Evolutionary conservation across 2,329 filamentous ascomycete species (phyloP), one percentile per base, ranked within the genome.

Genomic region (Thermothelomyces thermophilus): DNA sequence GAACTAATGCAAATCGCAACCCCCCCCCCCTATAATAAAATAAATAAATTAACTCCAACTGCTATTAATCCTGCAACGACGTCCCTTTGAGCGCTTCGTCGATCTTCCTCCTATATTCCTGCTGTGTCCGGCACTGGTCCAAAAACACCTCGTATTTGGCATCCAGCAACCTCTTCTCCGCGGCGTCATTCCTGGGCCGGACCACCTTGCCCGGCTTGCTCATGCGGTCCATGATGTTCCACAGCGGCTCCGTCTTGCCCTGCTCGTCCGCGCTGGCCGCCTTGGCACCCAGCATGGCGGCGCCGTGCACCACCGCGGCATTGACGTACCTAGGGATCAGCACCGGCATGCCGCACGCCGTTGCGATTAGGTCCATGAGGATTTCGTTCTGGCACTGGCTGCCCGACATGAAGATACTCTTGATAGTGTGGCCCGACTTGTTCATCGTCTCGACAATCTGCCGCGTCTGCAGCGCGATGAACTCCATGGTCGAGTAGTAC

Each of bases 371-470:
- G 51, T 83, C 79, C 84, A 98, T 95, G 48, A 98, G 76, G 53
- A 97, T 82, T 30, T 85, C 82, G 68, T 98, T 98, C 70, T 96
- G 90, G 74, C 93, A 98, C 68, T 97, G 93, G 10, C 88, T 94
- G 54, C 93, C 93, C 4, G 89, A 95, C 93, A 98, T 97, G 80
- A 97, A 98, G 69, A 98, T 95, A 56, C 86, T 91, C 43, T 78
- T 83, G 67, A 98, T 90, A 59, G 79, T 74, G 71, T 98, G 93
- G 9, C 93, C 93, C 1, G 89, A 76, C 41, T 79, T 74, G 74
- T 97, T 98, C 90, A 98, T 96, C 31, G 86, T 80, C 62, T 94
- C 86, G 56, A 98, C 79, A 62, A 98, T 98, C 68, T 98, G 93
- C 51, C 87, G 84, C 0, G 93, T 98, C 70, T 98, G 93, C 67